A percentile compares a stretch with the other conserved stretches of the same genome.
Evolutionary conservation across 169 alveolate species (phyloP).

Genomic region (Haemoproteus tartakovskyi): DNA sequence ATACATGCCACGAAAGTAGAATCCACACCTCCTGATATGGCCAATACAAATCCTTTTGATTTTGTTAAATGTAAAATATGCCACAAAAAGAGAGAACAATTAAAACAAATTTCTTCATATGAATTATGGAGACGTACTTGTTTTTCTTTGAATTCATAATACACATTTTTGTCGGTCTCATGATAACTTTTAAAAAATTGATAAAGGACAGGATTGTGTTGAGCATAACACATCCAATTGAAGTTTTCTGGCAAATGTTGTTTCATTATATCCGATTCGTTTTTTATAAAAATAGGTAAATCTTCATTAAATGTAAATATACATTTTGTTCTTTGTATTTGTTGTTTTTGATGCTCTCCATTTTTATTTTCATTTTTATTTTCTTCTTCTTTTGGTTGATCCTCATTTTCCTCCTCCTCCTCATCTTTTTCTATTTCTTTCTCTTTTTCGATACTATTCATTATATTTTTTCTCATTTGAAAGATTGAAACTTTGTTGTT

Average conservation of each 20-base stretch:
- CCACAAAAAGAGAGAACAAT: slow-evolving; percentile 52
- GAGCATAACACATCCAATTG: slow-evolving; percentile 10
- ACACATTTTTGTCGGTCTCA: background rate
- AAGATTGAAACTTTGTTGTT: background rate
- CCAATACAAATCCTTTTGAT: slow-evolving; percentile 53
- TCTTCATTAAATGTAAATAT: background rate
- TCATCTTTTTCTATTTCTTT: background rate
- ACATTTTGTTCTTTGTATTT: too few relatives aligned
- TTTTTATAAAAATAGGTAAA: too few relatives aligned
- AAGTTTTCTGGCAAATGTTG: background rate
- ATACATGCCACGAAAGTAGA: slow-evolving; percentile 47
- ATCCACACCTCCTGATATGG: slow-evolving; percentile 64
- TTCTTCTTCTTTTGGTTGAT: background rate
- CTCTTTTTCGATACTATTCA: too few relatives aligned
- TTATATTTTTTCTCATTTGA: too few relatives aligned
- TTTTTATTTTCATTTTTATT: background rate
- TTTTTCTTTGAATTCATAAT: slow-evolving; percentile 4
- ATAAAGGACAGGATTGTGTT: background rate
- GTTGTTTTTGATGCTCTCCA: background rate
- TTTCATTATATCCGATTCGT: background rate
- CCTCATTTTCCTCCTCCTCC: too few relatives aligned
- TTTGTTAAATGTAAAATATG: slow-evolving; percentile 42
- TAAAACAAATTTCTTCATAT: slow-evolving; percentile 56
- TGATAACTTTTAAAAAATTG: slow-evolving; percentile 6
- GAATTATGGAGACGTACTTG: slow-evolving; percentile 17